These are phyloP conservation scores for Tetrapisispora namnaoensis DNA, from an alignment of 805 yeast species.

Conservation along the genomic window DNA sequence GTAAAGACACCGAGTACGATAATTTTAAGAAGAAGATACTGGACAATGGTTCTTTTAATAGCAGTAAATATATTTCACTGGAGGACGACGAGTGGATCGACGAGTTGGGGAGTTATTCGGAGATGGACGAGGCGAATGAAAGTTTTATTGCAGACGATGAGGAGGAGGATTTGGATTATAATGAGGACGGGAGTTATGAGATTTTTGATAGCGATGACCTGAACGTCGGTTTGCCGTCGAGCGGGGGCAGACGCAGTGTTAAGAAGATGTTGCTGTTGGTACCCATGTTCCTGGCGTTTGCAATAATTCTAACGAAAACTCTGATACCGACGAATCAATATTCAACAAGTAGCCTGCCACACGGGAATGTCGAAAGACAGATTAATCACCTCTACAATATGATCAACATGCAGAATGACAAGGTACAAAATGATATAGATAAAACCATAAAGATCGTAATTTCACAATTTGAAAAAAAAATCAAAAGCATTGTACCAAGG, in stretches of 20 bases:
- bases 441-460: conserved; percentile 22
- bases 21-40: conserved; percentile 12
- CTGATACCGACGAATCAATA: neutral
- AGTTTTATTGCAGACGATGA: conserved; percentile 14
- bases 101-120: conserved; percentile 4
- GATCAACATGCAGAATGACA: conserved; percentile 17
- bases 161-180: conserved; percentile 4
- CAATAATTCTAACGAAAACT: neutral
- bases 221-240: too few relatives aligned
- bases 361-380: conserved; percentile 16
- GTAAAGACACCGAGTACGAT: conserved; percentile 7
- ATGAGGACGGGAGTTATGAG: conserved; percentile 2
- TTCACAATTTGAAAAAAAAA: conserved; percentile 25
- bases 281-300: neutral
- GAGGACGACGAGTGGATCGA: conserved; percentile 7
- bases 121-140: conserved; percentile 10
- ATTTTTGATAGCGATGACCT: too few relatives aligned
- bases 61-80: conserved; percentile 5
- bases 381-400: conserved; percentile 24
- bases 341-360: conserved; percentile 6
- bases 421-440: conserved; percentile 20
- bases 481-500: conserved; percentile 22
- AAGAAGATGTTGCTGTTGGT: neutral
- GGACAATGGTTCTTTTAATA: conserved; percentile 11
- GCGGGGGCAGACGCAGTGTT: too few relatives aligned